Base-by-base conservation (phyloP, 805 yeast species). In the Scheffersomyces ergatensis region DNA sequence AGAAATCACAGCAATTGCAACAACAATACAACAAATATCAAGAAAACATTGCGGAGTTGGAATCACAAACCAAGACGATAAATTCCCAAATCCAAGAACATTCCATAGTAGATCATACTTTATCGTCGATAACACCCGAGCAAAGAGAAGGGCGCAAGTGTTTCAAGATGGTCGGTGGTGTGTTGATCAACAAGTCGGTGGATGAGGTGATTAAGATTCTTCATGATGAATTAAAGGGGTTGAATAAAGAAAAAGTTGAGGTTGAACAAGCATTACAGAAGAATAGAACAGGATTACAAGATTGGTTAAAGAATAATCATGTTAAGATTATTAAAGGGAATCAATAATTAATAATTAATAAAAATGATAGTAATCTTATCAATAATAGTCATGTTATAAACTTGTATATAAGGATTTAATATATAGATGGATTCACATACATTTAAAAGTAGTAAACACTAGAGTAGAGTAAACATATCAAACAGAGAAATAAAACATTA, bases 111-210 rank as follows among this genome's bases (percentile, higher is more conserved):
- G 70, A 67, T 51, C 58, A 63, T 45, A 68, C 74, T 11, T 55
- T 70, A 44, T 48, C 55, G 12, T 58, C 57, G 19, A 64, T 70
- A 14, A 58, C 60, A 4, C 65, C 69, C 4, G 60, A 54, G 19
- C 46, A 60, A 25, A 57, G 73, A 43, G 40, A 51, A 2, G 80
- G 75, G 34, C 78, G 99, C 45, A 82, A 83, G 57, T 89, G 97
- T 55, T 89, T 81, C 65, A 80, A 95, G 54, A 89, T 93, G 97
- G 77, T 92, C 24, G 97, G 97, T 19, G 95, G 96, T 8, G 96
- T 90, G 3, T 72, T 92, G 24, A 85, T 90, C 14, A 95, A 89
- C 55, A 83, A 86, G 49, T 74, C 82, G 3, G 93, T 89, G 4
- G 82, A 74, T n/a, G 89, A 86, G 31, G 93, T 90, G 3, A 63